Conservation (phyloP, 169 alveolate species). For the Babesia bovis region DNA sequence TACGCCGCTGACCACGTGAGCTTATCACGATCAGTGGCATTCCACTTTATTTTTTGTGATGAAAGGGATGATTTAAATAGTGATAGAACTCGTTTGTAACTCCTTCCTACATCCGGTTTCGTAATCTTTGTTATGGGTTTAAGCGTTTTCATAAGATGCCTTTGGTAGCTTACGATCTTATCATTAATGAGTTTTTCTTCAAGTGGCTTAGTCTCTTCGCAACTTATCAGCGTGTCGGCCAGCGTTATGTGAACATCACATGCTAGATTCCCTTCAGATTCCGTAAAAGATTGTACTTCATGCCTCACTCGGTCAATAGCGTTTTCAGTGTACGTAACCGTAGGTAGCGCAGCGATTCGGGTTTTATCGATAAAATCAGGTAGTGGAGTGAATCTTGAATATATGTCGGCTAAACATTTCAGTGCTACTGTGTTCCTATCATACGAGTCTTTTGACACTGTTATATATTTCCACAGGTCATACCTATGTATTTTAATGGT, state of each 20-base stretch:
- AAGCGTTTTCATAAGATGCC: slow-evolving; percentile 7
- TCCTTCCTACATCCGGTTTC: slow-evolving; percentile 43
- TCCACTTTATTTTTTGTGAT: slow-evolving; percentile 2
- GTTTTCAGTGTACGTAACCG: no score
- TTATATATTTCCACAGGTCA: slow-evolving; percentile 10
- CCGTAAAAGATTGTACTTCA: slow-evolving; percentile 13
- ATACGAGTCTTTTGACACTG: not conserved
- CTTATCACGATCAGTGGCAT: slow-evolving; percentile 5
- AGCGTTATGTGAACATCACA: slow-evolving; percentile 15
- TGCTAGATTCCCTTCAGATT: slow-evolving; percentile 7
- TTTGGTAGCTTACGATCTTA: slow-evolving; percentile 33
- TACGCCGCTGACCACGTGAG: slow-evolving; percentile 42
- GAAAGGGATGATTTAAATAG: slow-evolving; percentile 19
- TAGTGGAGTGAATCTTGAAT: slow-evolving; percentile 5
- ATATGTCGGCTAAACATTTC: slow-evolving; percentile 15
- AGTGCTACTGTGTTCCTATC: not conserved
- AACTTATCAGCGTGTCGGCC: slow-evolving; percentile 16
- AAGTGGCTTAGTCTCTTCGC: not conserved
- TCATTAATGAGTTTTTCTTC: slow-evolving; percentile 38
- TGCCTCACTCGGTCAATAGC: not conserved
- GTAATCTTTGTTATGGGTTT: not conserved
- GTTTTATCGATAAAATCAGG: slow-evolving; percentile 1
- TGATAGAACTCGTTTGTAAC: slow-evolving; percentile 56
- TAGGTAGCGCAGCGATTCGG: no score
- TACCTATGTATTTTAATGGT: slow-evolving; percentile 4